Conservation (phyloP, 2,329 filamentous ascomycete genomes). For the Colletotrichum horii region DNA sequence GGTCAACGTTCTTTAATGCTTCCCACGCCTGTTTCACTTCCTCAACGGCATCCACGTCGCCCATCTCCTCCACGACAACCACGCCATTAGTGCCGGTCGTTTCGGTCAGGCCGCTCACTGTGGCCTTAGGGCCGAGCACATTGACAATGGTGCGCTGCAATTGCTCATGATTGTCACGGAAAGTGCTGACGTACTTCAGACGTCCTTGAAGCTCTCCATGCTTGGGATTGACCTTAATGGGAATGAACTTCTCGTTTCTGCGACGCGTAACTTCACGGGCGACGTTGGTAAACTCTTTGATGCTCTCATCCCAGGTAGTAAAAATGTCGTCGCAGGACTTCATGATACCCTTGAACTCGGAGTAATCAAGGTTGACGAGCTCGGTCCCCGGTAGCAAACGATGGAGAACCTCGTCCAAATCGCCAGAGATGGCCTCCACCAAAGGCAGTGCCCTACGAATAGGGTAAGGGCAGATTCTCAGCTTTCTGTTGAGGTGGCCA, state of each 20-base stretch:
- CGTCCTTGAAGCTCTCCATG: slow-evolving; percentile 90
- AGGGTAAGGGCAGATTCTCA: slow-evolving; percentile 94
- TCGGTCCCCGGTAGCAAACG: slow-evolving; percentile 83
- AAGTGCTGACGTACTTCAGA: slow-evolving; percentile 91
- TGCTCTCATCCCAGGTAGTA: slow-evolving; percentile 90
- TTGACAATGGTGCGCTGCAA: slow-evolving; percentile 95
- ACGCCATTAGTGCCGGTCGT: slow-evolving; percentile 61
- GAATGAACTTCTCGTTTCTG: slow-evolving; percentile 97
- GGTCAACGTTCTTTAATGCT: slow-evolving; percentile 90
- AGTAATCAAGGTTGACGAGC: slow-evolving; percentile 90
- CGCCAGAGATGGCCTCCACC: slow-evolving; percentile 95
- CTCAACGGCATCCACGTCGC: slow-evolving; percentile 94
- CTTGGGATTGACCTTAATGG: slow-evolving; percentile 91
- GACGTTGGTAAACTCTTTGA: slow-evolving; percentile 98
- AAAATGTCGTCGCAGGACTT: slow-evolving; percentile 84
- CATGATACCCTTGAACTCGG: slow-evolving; percentile 88
- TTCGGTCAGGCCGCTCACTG: slow-evolving; percentile 58
- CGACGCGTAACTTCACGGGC: slow-evolving; percentile 93
- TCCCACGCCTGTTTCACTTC: slow-evolving; percentile 96
- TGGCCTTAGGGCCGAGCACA: slow-evolving; percentile 81
- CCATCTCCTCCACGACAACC: slow-evolving; percentile 89
- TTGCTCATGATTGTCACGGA: slow-evolving; percentile 97
- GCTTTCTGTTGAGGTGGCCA: slow-evolving; percentile 94
- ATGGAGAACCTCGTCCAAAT: slow-evolving; percentile 87
- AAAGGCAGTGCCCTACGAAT: slow-evolving; percentile 88